Conservation (phyloP, 169 alveolate genomes). For the Plasmodium coatneyi region DNA sequence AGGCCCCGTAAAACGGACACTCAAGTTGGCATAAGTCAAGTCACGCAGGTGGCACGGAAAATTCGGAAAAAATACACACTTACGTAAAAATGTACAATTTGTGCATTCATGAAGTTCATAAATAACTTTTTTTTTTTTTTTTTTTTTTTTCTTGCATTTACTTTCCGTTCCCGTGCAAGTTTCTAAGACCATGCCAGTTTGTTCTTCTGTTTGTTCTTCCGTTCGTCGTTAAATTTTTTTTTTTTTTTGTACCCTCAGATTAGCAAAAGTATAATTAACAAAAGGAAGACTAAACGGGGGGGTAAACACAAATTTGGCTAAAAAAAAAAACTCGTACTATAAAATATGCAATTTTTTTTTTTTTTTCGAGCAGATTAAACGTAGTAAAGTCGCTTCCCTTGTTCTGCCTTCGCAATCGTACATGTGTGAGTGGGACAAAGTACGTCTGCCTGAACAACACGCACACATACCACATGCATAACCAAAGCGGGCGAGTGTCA, state of each 20-base stretch:
- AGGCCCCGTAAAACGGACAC: background rate
- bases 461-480: background rate
- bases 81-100: background rate
- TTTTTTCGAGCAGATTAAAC: background rate
- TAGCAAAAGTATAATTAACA: background rate
- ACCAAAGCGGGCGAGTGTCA: background rate
- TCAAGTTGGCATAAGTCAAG: background rate
- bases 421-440: background rate
- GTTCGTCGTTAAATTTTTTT: background rate
- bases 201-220: background rate
- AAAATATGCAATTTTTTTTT: background rate
- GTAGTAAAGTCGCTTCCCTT: background rate
- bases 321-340: background rate
- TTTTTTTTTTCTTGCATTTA: background rate
- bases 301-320: background rate
- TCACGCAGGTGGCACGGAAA: background rate
- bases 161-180: background rate
- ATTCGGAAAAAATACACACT: background rate
- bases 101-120: background rate
- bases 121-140: background rate
- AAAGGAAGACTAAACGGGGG: background rate
- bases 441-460: background rate
- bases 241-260: background rate
- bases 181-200: background rate
- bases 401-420: slow-evolving; percentile 1